Conservation (phyloP, 208 protist genomes). For the Crithidia expoeki region DNA sequence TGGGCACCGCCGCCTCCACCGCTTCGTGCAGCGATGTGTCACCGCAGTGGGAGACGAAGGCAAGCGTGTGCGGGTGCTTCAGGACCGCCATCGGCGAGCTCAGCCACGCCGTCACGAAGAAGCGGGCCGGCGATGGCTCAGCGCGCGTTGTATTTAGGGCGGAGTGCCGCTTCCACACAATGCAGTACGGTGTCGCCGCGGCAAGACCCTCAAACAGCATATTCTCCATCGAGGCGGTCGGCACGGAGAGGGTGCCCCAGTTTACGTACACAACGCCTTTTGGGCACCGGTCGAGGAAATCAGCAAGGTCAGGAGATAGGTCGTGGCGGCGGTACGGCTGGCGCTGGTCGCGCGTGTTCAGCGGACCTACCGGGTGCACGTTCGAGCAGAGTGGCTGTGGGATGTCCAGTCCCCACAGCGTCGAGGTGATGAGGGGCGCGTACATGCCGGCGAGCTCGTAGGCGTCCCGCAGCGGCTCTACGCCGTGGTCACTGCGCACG, state of each 20-base stretch:
- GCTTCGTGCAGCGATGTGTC: slow-evolving; percentile 52
- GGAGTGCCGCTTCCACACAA: slow-evolving; percentile 55
- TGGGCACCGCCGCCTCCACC: slow-evolving; percentile 42
- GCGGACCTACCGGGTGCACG: slow-evolving; percentile 49
- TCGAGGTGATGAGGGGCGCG: slow-evolving; percentile 40
- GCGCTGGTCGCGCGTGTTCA: slow-evolving; percentile 40
- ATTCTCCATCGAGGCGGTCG: slow-evolving; percentile 17
- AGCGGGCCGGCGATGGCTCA: slow-evolving; percentile 1
- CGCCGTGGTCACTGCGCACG: slow-evolving; percentile 23
- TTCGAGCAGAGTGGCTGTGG: slow-evolving; percentile 61
- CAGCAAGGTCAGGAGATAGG: slow-evolving; percentile 19
- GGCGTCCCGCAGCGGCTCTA: slow-evolving; percentile 28
- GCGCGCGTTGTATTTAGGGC: background rate
- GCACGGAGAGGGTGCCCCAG: slow-evolving; percentile 46
- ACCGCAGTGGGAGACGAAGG: slow-evolving; percentile 58
- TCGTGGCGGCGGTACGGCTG: slow-evolving; percentile 21
- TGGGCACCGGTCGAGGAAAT: slow-evolving; percentile 44
- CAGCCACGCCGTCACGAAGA: slow-evolving; percentile 37
- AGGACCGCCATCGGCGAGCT: slow-evolving; percentile 42
- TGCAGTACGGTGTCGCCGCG: slow-evolving; percentile 38
- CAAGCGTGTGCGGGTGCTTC: slow-evolving; percentile 44
- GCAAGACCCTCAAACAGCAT: slow-evolving; percentile 36
- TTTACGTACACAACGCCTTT: slow-evolving; percentile 58
- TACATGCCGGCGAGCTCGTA: slow-evolving; percentile 51
- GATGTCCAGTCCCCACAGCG: slow-evolving; percentile 56